Evolutionary conservation across 306 rosid species (phyloP).

Genomic region (Citrullus mucosospermus): DNA sequence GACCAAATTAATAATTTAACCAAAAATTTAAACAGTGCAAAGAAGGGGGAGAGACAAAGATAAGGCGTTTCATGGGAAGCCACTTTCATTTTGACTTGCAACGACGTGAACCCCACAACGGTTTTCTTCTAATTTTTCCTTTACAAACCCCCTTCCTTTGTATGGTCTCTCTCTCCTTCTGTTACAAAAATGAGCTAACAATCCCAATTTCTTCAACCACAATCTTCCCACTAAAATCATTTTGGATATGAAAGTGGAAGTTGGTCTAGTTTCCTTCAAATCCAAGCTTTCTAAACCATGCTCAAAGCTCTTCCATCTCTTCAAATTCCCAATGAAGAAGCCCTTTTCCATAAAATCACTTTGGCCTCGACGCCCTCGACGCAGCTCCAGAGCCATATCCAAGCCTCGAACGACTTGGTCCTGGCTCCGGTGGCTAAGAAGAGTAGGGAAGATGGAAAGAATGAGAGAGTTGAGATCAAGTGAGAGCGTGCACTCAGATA

Average conservation of each 20-base stretch:
- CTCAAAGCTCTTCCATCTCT: conserved; percentile 29
- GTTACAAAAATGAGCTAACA: neutral
- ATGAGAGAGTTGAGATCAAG: conserved; percentile 13
- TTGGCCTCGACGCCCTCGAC: neutral
- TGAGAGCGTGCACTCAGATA: conserved; percentile 15
- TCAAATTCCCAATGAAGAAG: conserved; percentile 45
- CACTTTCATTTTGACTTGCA: neutral
- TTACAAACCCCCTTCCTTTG: neutral
- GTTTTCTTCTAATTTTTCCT: neutral
- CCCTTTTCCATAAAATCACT: conserved; percentile 35
- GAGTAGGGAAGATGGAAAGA: conserved; percentile 11
- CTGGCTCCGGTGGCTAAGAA: conserved; percentile 24
- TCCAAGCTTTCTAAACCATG: conserved; percentile 70
- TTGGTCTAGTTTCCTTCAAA: conserved; percentile 40
- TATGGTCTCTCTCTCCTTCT: neutral
- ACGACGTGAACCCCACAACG: conserved; percentile 1
- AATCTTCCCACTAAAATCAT: conserved; percentile 12
- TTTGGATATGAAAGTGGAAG: conserved; percentile 47
- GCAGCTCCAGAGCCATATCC: neutral
- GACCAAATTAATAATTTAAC: too few relatives aligned
- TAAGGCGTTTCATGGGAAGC: neutral
- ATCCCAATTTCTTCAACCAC: conserved; percentile 26
- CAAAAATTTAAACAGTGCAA: too few relatives aligned
- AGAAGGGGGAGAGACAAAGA: neutral
- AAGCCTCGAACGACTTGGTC: neutral